Base-by-base conservation (phyloP, 2,329 filamentous ascomycete species). In the Colletotrichum destructivum region DNA sequence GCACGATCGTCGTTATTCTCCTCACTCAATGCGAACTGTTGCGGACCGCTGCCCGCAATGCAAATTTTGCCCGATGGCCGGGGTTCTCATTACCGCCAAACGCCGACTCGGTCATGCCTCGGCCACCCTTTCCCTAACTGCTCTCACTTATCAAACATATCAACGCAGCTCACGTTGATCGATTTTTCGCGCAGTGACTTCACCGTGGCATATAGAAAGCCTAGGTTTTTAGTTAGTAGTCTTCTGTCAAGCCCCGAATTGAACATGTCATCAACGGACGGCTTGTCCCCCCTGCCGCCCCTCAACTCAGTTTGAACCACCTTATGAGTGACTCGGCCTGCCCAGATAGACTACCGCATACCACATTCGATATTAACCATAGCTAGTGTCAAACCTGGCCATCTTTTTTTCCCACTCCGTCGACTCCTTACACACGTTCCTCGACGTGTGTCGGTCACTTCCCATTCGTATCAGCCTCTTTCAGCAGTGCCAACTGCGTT, bases 321-420 rank as follows among this genome's bases (percentile, higher is more conserved):
- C 59, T 63, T 59, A 42, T 35, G 31, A 9, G 31, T 35, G 31
- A 35, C 49, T 61, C 26, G 35, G 35, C 54, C 52, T 59, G 42
- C 16, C 40, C n/a, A 55, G 26, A 26, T 12, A 57, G 49, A 35
- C 69, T 21, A 68, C 59, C 23, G 54, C 21, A 23, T 69, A 40
- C 60, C 46, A 40, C 69, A 64, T 69, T 60, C 60, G 54, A 69
- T 55, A 42, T 69, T 46, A 23, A 63, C 23, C 62, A 44, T 35
- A 31, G 40, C 52, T 56, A 23, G 69, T 72, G 63, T 69, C 59
- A 72, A 69, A 51, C 54, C 40, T 42, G 59, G 21, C 52, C 66
- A 52, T 59, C 35, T 31, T 64, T 66, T 66, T 64, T 31, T 31
- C 26, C 60, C 69, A 69, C 69, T 31, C 51, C 26, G 16, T 16